Evolutionary conservation across 805 yeast species (phyloP).

Genomic region (Saccharomycopsis fibuligera): DNA sequence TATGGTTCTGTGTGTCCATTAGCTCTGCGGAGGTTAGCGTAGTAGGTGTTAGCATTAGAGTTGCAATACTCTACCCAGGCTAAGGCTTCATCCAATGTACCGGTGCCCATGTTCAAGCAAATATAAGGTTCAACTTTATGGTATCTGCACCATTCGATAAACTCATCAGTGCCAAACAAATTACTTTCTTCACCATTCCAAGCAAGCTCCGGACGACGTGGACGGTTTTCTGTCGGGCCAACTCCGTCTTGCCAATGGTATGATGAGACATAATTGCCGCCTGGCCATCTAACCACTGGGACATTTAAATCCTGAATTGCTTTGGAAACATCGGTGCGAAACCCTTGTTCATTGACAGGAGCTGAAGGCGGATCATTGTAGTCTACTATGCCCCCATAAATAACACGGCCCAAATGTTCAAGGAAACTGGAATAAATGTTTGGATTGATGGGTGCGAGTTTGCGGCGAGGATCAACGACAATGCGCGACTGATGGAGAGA

Average conservation of each 20-base stretch:
- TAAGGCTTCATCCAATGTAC: constrained; percentile 32
- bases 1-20: constrained; percentile 32
- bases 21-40: constrained; percentile 30
- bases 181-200: constrained; percentile 31
- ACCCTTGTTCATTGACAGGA: constrained; percentile 26
- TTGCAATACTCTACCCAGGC: constrained; percentile 33
- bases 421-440: constrained; percentile 31
- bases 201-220: constrained; percentile 31
- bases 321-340: constrained; percentile 28
- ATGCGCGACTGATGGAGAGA: background rate
- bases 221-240: constrained; percentile 29
- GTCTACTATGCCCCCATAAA: constrained; percentile 34
- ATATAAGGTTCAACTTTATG: constrained; percentile 30
- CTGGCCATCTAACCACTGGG: constrained; percentile 34
- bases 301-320: constrained; percentile 29
- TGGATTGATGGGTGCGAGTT: constrained; percentile 25
- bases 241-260: constrained; percentile 33
- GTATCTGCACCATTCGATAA: constrained; percentile 30
- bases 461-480: constrained; percentile 27
- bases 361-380: constrained; percentile 22
- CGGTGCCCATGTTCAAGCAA: constrained; percentile 33
- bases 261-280: constrained; percentile 32
- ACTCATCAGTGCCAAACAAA: constrained; percentile 32
- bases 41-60: constrained; percentile 29
- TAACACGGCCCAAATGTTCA: constrained; percentile 33